Percentiles rank a stretch among this genome's conserved stretches.
Conservation (phyloP, 1,139 yeast species). For the Sugiyamaella paludigena region DNA sequence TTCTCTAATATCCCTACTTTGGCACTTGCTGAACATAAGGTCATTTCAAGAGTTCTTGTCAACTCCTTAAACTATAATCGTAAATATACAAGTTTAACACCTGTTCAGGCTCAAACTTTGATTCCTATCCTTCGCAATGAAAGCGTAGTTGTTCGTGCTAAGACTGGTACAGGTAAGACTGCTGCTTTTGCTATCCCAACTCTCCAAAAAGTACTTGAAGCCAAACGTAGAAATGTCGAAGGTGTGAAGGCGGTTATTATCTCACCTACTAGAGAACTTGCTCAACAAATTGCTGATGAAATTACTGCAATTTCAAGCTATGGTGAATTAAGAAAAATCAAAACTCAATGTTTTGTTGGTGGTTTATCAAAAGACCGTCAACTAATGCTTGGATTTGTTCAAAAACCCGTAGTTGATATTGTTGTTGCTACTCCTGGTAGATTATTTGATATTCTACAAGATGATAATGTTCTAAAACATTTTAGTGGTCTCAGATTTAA, state of each 20-base stretch:
- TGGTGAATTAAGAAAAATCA: slow-evolving; percentile 38
- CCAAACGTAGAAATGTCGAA: slow-evolving; percentile 33
- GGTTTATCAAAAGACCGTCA: slow-evolving; percentile 47
- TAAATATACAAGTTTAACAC: slow-evolving; percentile 51
- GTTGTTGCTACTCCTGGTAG: slow-evolving; percentile 93
- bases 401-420: slow-evolving; percentile 45
- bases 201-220: slow-evolving; percentile 53
- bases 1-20: slow-evolving; percentile 35
- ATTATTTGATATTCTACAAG: slow-evolving; percentile 55
- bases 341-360: slow-evolving; percentile 48
- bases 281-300: slow-evolving; percentile 77
- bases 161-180: slow-evolving; percentile 95
- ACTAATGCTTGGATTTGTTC: slow-evolving; percentile 36
- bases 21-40: slow-evolving; percentile 30
- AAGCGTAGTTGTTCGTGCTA: slow-evolving; percentile 79
- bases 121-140: slow-evolving; percentile 59
- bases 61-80: slow-evolving; percentile 37
- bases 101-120: slow-evolving; percentile 74
- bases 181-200: slow-evolving; percentile 83
- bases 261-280: slow-evolving; percentile 92
- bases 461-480: slow-evolving; percentile 45
- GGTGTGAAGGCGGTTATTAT: slow-evolving; percentile 58
- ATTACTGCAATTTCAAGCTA: slow-evolving; percentile 41
- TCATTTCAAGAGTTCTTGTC: slow-evolving; percentile 36
- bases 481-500: slow-evolving; percentile 59